Base-by-base conservation (phyloP, 805 yeast genomes). In the Sungouiozyma ichnusensis region DNA sequence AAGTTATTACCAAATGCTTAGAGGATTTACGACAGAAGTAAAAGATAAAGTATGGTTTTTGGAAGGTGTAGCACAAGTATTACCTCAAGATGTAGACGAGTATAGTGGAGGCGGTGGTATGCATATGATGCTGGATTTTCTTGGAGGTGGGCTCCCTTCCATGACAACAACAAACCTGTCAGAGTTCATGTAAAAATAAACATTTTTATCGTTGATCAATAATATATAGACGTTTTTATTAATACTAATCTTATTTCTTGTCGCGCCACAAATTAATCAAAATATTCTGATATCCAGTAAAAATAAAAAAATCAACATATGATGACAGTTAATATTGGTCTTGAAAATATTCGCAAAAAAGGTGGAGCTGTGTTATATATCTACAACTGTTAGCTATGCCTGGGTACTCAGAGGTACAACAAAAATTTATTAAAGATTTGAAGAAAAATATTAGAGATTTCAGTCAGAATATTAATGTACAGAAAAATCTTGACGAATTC, bases 51-150 rank as follows among this genome's bases (percentile, higher is more conserved):
- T 88, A 11, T 88, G 97, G 97, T 87, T 88, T 52, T 68, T 88
- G 49, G 95, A 87, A 62, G 97, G 97, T 2, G 92, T 87, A 3
- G 76, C 92, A 6, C 77, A 80, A 43, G 94, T 87, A 1, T 69
- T 88, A 38, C 97, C 96, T 0, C 94, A 81, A 11, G 95, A 88
- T 60, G 94, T 85, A 41, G 96, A 88, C 53, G 86, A 83, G 54
- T 84, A 85, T 55, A 79, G 88, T n/a, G 94, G 95, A 35, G 85
- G 94, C 44, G 92, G 92, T 43, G 92, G 92, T 48, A 81, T 81
- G 86, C 86, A 82, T 57, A 84, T 84, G 92, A 84, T 84, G 92
- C 66, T 84, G 61, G 92, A 84, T 60, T 84, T 84, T 66, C 67
- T 84, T 20, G 92, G 92, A 15, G 92, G 92, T 14, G 73, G 73